phyloP scores from a whole-genome alignment of 1,284 basidiomycete species.

The Leccinum colubrinum region DNA sequence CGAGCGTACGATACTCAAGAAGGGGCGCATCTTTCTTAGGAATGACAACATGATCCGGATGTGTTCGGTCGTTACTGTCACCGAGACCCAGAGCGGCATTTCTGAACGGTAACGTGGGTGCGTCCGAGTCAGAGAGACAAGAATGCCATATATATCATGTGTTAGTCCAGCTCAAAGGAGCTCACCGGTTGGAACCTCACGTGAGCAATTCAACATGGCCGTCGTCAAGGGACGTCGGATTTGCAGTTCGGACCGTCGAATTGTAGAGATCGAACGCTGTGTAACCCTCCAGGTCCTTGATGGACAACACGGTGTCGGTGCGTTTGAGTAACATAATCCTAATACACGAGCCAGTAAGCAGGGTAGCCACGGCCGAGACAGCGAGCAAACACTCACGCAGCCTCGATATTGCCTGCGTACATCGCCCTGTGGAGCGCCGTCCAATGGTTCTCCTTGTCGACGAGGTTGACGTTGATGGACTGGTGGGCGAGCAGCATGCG shows the following conservation, averaged over 20 bases:
- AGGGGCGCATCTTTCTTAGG: conserved; percentile 34
- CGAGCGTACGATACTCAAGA: conserved; percentile 27
- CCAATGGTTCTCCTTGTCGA: conserved; percentile 87
- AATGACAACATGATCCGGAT: conserved; percentile 79
- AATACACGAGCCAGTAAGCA: conserved; percentile 6
- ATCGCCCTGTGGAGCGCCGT: conserved; percentile 91
- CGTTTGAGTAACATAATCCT: conserved; percentile 76
- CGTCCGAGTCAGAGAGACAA: neutral
- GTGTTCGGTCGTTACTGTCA: conserved; percentile 75
- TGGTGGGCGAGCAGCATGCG: conserved; percentile 80
- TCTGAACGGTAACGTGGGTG: conserved; percentile 35
- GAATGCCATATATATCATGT: neutral
- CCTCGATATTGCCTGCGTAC: conserved; percentile 85
- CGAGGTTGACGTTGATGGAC: conserved; percentile 76
- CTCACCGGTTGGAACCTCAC: conserved; percentile 87
- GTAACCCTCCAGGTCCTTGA: conserved; percentile 91
- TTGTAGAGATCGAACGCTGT: conserved; percentile 96
- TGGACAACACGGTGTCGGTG: conserved; percentile 67
- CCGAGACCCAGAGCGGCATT: conserved; percentile 86
- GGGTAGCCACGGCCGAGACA: neutral
- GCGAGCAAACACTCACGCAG: conserved; percentile 50
- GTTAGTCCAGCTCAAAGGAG: conserved; percentile 1
- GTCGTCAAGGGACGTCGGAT: conserved; percentile 48
- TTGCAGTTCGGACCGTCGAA: conserved; percentile 75
- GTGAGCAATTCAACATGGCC: conserved; percentile 70